Base-by-base conservation (phyloP, 306 rosid genomes). In the Quercus rubra region DNA sequence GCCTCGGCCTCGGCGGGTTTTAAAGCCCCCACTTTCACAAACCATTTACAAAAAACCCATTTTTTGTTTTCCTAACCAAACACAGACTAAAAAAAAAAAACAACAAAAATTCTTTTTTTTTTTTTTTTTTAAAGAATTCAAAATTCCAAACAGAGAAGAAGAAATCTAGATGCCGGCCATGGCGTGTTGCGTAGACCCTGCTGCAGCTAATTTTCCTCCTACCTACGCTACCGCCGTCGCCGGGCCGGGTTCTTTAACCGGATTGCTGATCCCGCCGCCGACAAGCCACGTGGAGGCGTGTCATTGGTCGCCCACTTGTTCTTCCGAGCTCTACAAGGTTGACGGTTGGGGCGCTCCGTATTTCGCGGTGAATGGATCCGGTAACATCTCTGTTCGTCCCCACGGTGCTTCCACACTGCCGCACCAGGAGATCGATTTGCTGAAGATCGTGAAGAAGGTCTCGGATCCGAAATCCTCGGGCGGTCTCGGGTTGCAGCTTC, bases 1-100 rank as follows among this genome's bases (percentile, higher is more conserved):
- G 98, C 98, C 88, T 88, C 92, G 91, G 98, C 98, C 98, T 91
- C 98, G 97, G 97, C 98, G 94, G 97, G 93, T 94, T 86, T 84
- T 82, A 91, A 92, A 89, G 90, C 98, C 98, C 98, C 98, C 97
- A 91, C 73, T 87, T 79, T 70, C 78, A 87, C 97, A 80, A 83
- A 81, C 86, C n/a, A 52, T 49, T 18, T 28, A 64, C 63, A 73
- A 51, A 72, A 25, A 5, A 12, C 28, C 4, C 20, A 35, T 61
- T 55, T 58, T 9, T 56, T 14, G 4, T 7, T 21, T 46, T 71
- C 68, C 38, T 49, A 49, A 49, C 54, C 73, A 58, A 86, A 79
- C 79, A 33, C 46, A 8, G 46, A 41, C 46, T 41, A 41, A 41
- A 41, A 41, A 7, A 33, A 33, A 5, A 33, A 33, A 38, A 6